Evolutionary conservation across 2,329 filamentous ascomycete genomes (phyloP).

Genomic region (Aspergillus candidus): DNA sequence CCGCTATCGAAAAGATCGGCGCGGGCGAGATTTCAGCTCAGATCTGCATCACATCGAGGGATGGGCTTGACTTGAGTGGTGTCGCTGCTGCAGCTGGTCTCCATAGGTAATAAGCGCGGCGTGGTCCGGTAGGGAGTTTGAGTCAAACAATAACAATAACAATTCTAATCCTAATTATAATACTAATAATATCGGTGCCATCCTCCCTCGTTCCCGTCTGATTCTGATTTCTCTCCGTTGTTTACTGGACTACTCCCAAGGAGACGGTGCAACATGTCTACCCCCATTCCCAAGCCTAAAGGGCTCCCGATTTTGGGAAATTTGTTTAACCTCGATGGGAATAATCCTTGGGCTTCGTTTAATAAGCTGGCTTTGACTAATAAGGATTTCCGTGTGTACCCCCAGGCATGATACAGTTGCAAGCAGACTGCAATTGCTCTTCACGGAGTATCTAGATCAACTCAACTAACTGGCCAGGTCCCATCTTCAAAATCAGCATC

Average conservation of each 20-base stretch:
- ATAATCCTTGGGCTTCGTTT: conserved; percentile 47
- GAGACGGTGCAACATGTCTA: conserved; percentile 31
- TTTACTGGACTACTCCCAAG: not conserved
- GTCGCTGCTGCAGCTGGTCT: too few relatives aligned
- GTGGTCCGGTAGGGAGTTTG: too few relatives aligned
- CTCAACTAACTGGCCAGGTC: conserved; percentile 36
- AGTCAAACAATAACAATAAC: too few relatives aligned
- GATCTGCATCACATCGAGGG: conserved; percentile 6
- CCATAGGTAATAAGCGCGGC: too few relatives aligned
- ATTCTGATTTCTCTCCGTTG: not conserved
- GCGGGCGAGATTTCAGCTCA: conserved; percentile 11
- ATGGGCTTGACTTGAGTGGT: too few relatives aligned
- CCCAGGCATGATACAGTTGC: not conserved
- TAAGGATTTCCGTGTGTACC: conserved; percentile 28
- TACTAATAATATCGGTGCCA: not conserved
- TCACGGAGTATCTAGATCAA: too few relatives aligned
- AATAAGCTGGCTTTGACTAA: conserved; percentile 45
- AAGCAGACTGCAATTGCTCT: not conserved
- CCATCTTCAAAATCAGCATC: conserved; percentile 54
- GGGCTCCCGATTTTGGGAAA: conserved; percentile 50
- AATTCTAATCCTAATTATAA: too few relatives aligned
- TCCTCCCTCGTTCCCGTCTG: not conserved
- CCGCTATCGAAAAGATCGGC: conserved; percentile 12
- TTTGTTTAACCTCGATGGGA: conserved; percentile 45
- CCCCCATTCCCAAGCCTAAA: conserved; percentile 47